A percentile compares a stretch with the other conserved stretches of the same genome.
Evolutionary conservation across 306 rosid genomes (phyloP).

Genomic region (Castanea mollissima): DNA sequence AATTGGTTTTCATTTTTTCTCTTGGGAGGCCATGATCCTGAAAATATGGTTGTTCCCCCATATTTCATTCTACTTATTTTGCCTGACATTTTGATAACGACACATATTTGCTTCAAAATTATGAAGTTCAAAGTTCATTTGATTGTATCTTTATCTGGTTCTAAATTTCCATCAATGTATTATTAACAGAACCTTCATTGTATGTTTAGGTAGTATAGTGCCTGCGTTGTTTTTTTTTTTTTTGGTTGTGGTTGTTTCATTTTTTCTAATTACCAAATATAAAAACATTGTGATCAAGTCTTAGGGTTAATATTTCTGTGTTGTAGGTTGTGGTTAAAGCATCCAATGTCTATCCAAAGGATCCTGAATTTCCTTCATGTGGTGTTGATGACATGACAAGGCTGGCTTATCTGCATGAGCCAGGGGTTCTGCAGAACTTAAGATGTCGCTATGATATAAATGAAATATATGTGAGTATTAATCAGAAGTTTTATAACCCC

Average conservation of each 20-base stretch:
- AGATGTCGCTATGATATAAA: constrained; percentile 52
- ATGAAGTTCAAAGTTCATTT: not conserved
- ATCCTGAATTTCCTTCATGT: constrained; percentile 83
- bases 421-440: constrained; percentile 88
- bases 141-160: not conserved
- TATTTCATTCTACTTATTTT: not conserved
- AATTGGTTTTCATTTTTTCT: not conserved
- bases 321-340: constrained; percentile 63
- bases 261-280: not conserved
- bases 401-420: constrained; percentile 94
- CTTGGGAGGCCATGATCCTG: not conserved
- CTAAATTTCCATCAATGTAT: not conserved
- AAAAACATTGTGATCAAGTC: not conserved
- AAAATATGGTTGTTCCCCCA: not conserved
- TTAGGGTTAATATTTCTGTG: not conserved
- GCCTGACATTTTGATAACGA: not conserved
- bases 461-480: constrained; percentile 82
- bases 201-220: not conserved
- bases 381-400: constrained; percentile 97
- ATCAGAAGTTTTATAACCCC: not conserved
- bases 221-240: not conserved
- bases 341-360: constrained; percentile 64
- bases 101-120: not conserved
- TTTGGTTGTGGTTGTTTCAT: not conserved
- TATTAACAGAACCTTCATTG: not conserved